Percentiles rank a stretch among this genome's conserved stretches.
Evolutionary conservation across 768 basidiomycete species (phyloP).

Genomic region (Mycena filopes): DNA sequence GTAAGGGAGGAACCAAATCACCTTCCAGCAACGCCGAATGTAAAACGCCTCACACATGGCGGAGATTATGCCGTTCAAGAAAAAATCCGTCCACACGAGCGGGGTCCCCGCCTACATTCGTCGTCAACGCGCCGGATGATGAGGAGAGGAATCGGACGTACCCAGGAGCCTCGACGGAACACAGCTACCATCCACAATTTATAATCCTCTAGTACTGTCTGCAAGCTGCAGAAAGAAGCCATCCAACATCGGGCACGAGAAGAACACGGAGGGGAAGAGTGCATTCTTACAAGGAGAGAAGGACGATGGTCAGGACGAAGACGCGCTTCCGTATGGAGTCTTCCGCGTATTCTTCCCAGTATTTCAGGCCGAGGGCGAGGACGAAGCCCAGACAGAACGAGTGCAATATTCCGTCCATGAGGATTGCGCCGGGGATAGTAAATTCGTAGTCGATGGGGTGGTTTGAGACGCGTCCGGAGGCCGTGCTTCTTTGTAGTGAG

Average conservation of each 20-base stretch:
- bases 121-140: not conserved
- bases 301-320: conserved; percentile 52
- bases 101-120: conserved; percentile 48
- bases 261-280: not conserved
- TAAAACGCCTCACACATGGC: conserved; percentile 60
- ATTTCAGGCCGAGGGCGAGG: conserved; percentile 51
- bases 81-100: conserved; percentile 57
- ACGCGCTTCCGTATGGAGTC: conserved; percentile 55
- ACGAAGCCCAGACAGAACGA: conserved; percentile 59
- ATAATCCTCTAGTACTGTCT: conserved; percentile 53
- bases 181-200: conserved; percentile 54
- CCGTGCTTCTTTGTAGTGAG: not conserved
- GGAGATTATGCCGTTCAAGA: conserved; percentile 60
- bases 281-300: conserved; percentile 57
- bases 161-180: conserved; percentile 46
- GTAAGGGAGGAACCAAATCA: conserved; percentile 34
- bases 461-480: conserved; percentile 12
- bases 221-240: no score
- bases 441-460: conserved; percentile 43
- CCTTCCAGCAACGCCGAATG: conserved; percentile 64
- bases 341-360: conserved; percentile 53
- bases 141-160: conserved; percentile 32
- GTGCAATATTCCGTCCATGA: conserved; percentile 58
- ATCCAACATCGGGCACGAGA: no score
- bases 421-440: conserved; percentile 50